A percentile compares a stretch with the other conserved stretches of the same genome.
These are phyloP conservation scores for Sporothrix phasma DNA, from an alignment of 2,329 filamentous ascomycete species.

Conservation along the genomic window DNA sequence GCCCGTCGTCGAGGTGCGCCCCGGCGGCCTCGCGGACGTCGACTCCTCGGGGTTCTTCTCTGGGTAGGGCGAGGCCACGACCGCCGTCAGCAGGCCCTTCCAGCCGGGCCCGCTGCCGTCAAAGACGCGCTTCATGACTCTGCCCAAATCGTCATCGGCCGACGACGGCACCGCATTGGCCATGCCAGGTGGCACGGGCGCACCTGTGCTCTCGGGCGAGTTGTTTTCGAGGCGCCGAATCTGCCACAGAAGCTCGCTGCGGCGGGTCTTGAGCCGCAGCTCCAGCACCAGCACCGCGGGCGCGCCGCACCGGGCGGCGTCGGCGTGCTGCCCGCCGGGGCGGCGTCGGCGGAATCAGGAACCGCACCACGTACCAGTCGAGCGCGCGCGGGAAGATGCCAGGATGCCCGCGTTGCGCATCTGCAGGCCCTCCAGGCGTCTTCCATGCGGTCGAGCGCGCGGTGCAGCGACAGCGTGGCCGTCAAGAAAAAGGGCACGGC, in stretches of 20 bases:
- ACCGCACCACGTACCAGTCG: constrained; percentile 49
- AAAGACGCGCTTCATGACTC: constrained; percentile 37
- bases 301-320: constrained; percentile 12
- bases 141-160: constrained; percentile 28
- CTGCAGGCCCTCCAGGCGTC: constrained; percentile 35
- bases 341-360: constrained; percentile 29
- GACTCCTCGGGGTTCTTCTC: background rate
- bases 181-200: background rate
- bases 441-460: constrained; percentile 51
- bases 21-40: background rate
- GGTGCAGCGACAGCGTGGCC: constrained; percentile 54
- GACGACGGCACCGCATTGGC: background rate
- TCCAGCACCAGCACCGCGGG: constrained; percentile 39
- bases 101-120: constrained; percentile 35
- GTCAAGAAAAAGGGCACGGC: constrained; percentile 46
- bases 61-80: constrained; percentile 31
- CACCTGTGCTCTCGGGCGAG: background rate
- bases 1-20: background rate
- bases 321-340: constrained; percentile 17
- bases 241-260: constrained; percentile 43
- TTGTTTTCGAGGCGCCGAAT: constrained; percentile 30
- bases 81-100: constrained; percentile 38
- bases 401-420: constrained; percentile 37
- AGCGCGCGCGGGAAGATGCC: constrained; percentile 42
- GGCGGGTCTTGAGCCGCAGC: constrained; percentile 39